Base-by-base conservation (phyloP, 345 rosid genomes). In the Syzygium aromaticum region DNA sequence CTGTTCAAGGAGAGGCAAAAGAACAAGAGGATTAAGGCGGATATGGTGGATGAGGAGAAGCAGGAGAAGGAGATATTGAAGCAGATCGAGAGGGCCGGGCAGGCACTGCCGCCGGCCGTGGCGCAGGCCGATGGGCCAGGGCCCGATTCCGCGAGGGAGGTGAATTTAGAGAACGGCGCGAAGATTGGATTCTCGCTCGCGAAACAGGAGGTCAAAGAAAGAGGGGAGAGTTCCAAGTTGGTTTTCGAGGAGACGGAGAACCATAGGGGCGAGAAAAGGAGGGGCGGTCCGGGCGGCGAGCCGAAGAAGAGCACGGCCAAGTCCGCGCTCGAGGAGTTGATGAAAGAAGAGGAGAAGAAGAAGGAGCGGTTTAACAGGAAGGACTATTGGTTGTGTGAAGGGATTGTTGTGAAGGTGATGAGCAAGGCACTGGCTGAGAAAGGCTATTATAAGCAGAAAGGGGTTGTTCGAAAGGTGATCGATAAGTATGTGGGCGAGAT, bases 381-480 rank as follows among this genome's bases (percentile, higher is more conserved):
- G 92, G 95, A 95, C 85, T 98, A 95, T 87, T 98, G 99, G 99
- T 86, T 98, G 82, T 95, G 91, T 33, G 96, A 96, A 82, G 99
- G 95, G 49, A 94, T 96, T 1, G 77, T 96, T 59, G 99, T 98
- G 64, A 98, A 98, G 93, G 98, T 98, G 51, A 95, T 98, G 98
- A 94, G 96, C 88, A 96, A 95, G 56, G 92, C 94, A 4, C 90
- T 98, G 93, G 96, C 93, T 0, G 94, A 93, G 21, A 96, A 94
- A 90, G 99, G 99, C 46, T 96, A 98, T 56, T 96, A 98, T 89
- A 98, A 95, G 92, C 97, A 94, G 87, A 98, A 98, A 61, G 99
- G 98, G 14, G 92, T 95, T 11, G 95, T 98, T 88, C 95, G 89
- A 89, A 94, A 92, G 91, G 99, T 96, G 86, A 94, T 95, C 51